Evolutionary conservation across 2,329 filamentous ascomycete species (phyloP).

Genomic region (Fusarium sp.): DNA sequence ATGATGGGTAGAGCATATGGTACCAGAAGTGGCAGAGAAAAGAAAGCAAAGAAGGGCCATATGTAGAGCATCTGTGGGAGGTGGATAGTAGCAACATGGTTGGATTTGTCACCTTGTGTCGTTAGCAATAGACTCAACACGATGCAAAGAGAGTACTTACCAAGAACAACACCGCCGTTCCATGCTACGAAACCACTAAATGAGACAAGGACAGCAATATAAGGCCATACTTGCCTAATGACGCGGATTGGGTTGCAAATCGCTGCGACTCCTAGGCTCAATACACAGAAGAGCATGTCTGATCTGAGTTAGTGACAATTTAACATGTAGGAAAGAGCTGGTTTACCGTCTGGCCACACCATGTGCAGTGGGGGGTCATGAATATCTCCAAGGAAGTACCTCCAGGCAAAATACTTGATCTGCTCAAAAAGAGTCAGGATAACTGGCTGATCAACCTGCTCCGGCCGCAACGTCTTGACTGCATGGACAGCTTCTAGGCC

Average conservation of each 20-base stretch:
- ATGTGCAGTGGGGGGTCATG: slow-evolving; percentile 62
- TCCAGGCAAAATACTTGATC: slow-evolving; percentile 51
- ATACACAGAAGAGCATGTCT: slow-evolving; percentile 65
- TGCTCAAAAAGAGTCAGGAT: slow-evolving; percentile 48
- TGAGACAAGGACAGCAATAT: slow-evolving; percentile 68
- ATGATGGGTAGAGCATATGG: slow-evolving; percentile 56
- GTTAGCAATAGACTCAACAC: slow-evolving; percentile 36
- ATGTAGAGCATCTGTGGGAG: slow-evolving; percentile 94
- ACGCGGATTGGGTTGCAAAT: slow-evolving; percentile 58
- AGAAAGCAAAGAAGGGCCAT: slow-evolving; percentile 89
- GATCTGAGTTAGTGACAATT: slow-evolving; percentile 17
- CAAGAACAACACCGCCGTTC: slow-evolving; percentile 93
- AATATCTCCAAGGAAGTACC: slow-evolving; percentile 61
- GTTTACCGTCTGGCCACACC: slow-evolving; percentile 61
- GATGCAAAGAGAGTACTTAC: slow-evolving; percentile 54
- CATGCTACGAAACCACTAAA: slow-evolving; percentile 82
- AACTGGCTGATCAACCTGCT: slow-evolving; percentile 42
- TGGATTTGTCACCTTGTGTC: slow-evolving; percentile 83
- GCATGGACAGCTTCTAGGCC: slow-evolving; percentile 65
- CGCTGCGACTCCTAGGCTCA: slow-evolving; percentile 72
- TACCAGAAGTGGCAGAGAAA: slow-evolving; percentile 81
- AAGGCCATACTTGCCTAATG: slow-evolving; percentile 63
- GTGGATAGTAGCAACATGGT: slow-evolving; percentile 90
- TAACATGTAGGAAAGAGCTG: background rate
- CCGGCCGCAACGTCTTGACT: slow-evolving; percentile 55